Conservation (phyloP, 805 yeast genomes). For the Lipomyces yamanashiensis region DNA sequence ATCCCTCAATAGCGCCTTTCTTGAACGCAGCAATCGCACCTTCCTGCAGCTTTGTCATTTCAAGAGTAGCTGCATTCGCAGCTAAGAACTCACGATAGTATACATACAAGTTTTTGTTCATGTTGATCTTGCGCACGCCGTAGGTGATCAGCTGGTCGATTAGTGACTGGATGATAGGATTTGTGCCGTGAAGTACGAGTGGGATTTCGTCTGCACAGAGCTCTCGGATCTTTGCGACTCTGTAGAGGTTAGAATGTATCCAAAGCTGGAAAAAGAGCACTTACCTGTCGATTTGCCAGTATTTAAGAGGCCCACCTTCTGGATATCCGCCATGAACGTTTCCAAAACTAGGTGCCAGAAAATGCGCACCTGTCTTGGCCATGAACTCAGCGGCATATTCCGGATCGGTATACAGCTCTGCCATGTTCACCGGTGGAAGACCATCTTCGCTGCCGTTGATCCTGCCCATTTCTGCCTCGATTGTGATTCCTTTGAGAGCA, state of each 20-base stretch:
- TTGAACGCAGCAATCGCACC: slow-evolving; percentile 39
- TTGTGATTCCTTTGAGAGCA: slow-evolving; percentile 41
- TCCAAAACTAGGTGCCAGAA: slow-evolving; percentile 48
- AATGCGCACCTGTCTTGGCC: slow-evolving; percentile 45
- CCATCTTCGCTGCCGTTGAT: slow-evolving; percentile 50
- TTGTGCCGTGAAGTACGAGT: slow-evolving; percentile 47
- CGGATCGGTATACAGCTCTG: slow-evolving; percentile 45
- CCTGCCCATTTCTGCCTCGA: slow-evolving; percentile 49
- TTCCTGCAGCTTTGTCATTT: slow-evolving; percentile 43
- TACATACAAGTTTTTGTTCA: slow-evolving; percentile 44
- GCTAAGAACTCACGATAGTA: slow-evolving; percentile 42
- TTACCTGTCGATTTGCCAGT: slow-evolving; percentile 39
- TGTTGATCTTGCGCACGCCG: slow-evolving; percentile 47
- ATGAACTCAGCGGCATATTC: slow-evolving; percentile 44
- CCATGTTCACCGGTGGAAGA: slow-evolving; percentile 39
- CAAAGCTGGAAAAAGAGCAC: background rate
- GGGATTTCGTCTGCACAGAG: slow-evolving; percentile 17
- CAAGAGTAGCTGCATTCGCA: slow-evolving; percentile 36
- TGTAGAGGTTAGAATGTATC: background rate
- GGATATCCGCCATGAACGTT: slow-evolving; percentile 48
- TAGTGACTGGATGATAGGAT: slow-evolving; percentile 32
- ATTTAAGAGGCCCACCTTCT: slow-evolving; percentile 44
- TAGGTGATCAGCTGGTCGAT: slow-evolving; percentile 32
- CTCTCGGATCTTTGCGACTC: slow-evolving; percentile 11
- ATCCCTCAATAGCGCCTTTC: slow-evolving; percentile 43